Evolutionary conservation across 1,284 basidiomycete species (phyloP), one percentile per base, ranked within the genome.

Genomic region (Laetiporus sulphureus): DNA sequence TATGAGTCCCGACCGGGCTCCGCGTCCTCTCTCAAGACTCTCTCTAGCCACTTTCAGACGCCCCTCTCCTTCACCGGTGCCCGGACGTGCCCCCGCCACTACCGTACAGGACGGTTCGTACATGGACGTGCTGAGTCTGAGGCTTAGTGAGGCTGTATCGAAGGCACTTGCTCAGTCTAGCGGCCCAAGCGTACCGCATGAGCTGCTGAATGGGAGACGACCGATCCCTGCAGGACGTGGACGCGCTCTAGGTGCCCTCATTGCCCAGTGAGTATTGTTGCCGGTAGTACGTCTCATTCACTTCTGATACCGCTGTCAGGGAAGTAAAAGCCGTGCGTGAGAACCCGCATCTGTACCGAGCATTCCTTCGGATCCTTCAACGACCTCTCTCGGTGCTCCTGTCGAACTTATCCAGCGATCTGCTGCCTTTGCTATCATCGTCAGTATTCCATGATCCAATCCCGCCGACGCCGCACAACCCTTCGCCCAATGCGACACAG

Each of bases 131-230:
- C 73, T 89, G 36, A 71, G 77, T 50, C 68, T 88, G 42, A 86
- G 81, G 58, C 67, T 90, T 31, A 86, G 79, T 55, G 86, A 90
- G 59, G 84, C 81, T 0, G 82, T 85, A n/a, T 79, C 83, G 34
- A 85, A 77, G 62, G 80, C 83, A 2, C 66, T 89, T 32, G 69
- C 74, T 11, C 78, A 81, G 49, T 81, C 84, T 12, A 57, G 68
- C 1, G 77, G 77, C 8, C 67, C 77, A 19, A 66, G 68, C 19
- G 53, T 61, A 36, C 59, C 67, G 4, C 61, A 61, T 41, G 83
- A 86, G 45, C 59, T 71, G 29, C 57, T 84, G 13, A 63, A 65
- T 36, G 83, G 84, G 21, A 79, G 73, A 53, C 74, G 77, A 18
- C 79, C 83, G 18, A 74, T 89, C 46, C 84, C 86, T 13, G 47